These are phyloP conservation scores for Brassica incana DNA, from an alignment of 345 rosid genomes.

Conservation along the genomic window DNA sequence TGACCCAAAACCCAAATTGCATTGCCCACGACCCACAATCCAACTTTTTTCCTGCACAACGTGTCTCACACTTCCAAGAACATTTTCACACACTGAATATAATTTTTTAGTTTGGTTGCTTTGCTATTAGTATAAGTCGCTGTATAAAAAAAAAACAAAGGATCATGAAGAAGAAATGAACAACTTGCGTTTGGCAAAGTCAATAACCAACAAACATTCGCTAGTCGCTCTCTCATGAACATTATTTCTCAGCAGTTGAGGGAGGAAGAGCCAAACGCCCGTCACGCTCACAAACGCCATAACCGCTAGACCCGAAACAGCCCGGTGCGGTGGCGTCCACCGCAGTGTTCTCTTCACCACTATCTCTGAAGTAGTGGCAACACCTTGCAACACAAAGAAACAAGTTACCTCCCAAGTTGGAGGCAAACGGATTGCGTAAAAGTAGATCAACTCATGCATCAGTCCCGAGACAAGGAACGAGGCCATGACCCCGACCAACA, in stretches of 20 bases:
- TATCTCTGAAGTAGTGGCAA: constrained; percentile 50
- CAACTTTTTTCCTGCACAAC: neutral
- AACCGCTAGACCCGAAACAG: constrained; percentile 43
- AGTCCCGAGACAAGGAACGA: constrained; percentile 63
- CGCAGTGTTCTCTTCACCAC: constrained; percentile 40
- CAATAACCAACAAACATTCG: constrained; percentile 38
- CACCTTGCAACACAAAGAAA: constrained; percentile 62
- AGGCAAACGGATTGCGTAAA: constrained; percentile 39
- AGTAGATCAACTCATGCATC: constrained; percentile 69
- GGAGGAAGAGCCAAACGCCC: constrained; percentile 52
- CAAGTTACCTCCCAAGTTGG: constrained; percentile 84
- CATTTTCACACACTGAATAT: neutral
- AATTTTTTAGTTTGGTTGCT: neutral
- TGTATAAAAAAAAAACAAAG: neutral
- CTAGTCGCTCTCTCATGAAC: constrained; percentile 41
- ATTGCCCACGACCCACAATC: no score
- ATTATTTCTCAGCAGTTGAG: constrained; percentile 50
- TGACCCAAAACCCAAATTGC: no score
- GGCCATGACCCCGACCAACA: constrained; percentile 41
- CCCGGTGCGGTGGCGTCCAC: constrained; percentile 38
- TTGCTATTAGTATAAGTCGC: neutral
- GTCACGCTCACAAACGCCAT: constrained; percentile 49
- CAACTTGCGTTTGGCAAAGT: constrained; percentile 27
- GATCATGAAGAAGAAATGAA: constrained; percentile 4
- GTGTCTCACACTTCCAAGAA: constrained; percentile 13